phyloP scores from a whole-genome alignment of 352 stramenopile species.

The Globisporangium recalcitrans region DNA sequence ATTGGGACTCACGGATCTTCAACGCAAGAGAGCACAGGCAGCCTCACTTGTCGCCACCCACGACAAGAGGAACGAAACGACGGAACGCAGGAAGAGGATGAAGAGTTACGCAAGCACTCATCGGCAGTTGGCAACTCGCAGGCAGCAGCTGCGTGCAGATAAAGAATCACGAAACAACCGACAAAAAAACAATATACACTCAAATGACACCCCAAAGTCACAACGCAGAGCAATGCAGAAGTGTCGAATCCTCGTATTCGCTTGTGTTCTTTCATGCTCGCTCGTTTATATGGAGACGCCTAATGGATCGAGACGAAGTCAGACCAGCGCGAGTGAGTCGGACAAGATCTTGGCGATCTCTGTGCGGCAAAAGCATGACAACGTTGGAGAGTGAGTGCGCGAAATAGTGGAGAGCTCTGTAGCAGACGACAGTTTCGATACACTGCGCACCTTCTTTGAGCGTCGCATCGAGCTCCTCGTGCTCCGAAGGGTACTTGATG shows the following conservation, averaged over 20 bases:
- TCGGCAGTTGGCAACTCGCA: background rate
- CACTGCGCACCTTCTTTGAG: constrained; percentile 16
- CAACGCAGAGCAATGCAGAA: background rate
- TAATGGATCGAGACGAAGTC: background rate
- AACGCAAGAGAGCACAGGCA: background rate
- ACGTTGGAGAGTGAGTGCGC: background rate
- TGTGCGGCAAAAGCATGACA: background rate
- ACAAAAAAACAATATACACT: constrained; percentile 10
- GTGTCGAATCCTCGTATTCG: background rate
- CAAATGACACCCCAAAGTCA: constrained; percentile 1
- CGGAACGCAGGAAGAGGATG: background rate
- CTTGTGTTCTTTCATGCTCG: background rate
- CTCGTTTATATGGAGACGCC: background rate
- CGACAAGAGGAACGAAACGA: background rate
- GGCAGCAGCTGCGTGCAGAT: background rate
- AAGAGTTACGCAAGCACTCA: background rate
- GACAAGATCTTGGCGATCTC: constrained; percentile 12
- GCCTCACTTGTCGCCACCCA: background rate
- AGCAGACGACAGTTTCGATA: background rate
- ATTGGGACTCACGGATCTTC: background rate
- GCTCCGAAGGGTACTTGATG: constrained; percentile 80
- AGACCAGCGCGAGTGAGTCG: constrained; percentile 2
- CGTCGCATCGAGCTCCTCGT: constrained; percentile 28
- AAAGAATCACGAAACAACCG: constrained; percentile 8
- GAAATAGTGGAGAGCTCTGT: background rate